These are phyloP conservation scores for Colletotrichum liriopes DNA, from an alignment of 2,329 filamentous ascomycete species.

Conservation along the genomic window DNA sequence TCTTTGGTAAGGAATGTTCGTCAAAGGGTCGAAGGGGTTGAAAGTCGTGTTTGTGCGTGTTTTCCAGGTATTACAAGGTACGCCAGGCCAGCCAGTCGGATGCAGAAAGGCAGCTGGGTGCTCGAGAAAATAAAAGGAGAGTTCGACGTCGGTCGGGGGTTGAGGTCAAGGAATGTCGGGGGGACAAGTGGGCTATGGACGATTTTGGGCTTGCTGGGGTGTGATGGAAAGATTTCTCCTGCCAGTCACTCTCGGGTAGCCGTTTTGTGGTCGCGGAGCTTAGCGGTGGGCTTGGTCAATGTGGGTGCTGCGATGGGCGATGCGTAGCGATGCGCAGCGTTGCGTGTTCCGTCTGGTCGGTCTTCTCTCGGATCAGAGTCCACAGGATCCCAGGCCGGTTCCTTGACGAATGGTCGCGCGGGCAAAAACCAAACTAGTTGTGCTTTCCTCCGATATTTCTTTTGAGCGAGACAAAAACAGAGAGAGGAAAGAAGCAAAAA, in stretches of 20 bases:
- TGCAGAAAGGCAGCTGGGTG: conserved; percentile 34
- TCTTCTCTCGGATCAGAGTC: conserved; percentile 37
- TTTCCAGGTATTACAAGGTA: conserved; percentile 44
- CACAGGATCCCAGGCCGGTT: conserved; percentile 26
- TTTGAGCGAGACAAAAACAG: conserved; percentile 32
- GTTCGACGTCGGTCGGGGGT: conserved; percentile 41
- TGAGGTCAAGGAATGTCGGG: conserved; percentile 46
- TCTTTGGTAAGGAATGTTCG: conserved; percentile 40
- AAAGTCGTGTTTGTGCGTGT: conserved; percentile 30
- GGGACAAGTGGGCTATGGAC: conserved; percentile 39
- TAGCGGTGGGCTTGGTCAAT: conserved; percentile 39
- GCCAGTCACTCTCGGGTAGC: conserved; percentile 38
- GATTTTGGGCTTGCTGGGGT: conserved; percentile 30
- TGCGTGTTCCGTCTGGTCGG: conserved; percentile 20
- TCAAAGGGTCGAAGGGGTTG: conserved; percentile 34
- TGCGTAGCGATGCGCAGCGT: conserved; percentile 29
- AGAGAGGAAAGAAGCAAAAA: conserved; percentile 42
- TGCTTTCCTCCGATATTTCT: conserved; percentile 38
- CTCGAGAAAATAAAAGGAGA: conserved; percentile 41
- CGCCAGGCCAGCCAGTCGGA: conserved; percentile 37
- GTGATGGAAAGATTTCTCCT: conserved; percentile 42
- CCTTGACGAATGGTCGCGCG: conserved; percentile 7
- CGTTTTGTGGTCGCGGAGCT: conserved; percentile 39
- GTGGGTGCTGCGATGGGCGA: conserved; percentile 41
- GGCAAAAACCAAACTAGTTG: conserved; percentile 30